These are phyloP conservation scores for Ustilago xerochloae DNA, from an alignment of 1,284 basidiomycete species.

Conservation along the genomic window DNA sequence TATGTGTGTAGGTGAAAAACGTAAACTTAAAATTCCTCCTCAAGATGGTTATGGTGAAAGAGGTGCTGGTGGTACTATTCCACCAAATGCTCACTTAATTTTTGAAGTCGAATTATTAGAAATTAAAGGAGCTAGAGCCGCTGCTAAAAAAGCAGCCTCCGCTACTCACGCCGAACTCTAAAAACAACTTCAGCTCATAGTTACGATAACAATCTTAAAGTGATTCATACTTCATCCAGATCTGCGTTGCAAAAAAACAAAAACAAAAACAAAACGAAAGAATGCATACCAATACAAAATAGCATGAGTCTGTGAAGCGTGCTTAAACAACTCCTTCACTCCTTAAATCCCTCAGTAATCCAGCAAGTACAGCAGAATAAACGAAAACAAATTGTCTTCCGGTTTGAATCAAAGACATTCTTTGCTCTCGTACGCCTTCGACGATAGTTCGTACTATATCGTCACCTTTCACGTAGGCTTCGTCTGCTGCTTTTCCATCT, in stretches of 20 bases:
- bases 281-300: neutral
- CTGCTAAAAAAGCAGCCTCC: conserved; percentile 11
- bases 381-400: conserved; percentile 65
- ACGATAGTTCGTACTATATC: conserved; percentile 46
- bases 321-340: conserved; percentile 17
- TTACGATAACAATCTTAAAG: no score
- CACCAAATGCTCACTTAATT: conserved; percentile 82
- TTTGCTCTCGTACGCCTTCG: conserved; percentile 60
- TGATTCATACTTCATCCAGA: no score
- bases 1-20: conserved; percentile 91
- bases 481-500: conserved; percentile 9
- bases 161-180: conserved; percentile 20
- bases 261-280: neutral
- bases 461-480: conserved; percentile 19
- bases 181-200: no score
- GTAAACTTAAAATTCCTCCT: conserved; percentile 74
- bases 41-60: conserved; percentile 74
- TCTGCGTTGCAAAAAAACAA: neutral
- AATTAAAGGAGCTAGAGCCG: conserved; percentile 43
- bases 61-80: conserved; percentile 82
- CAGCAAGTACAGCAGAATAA: conserved; percentile 58
- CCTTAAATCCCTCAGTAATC: conserved; percentile 50
- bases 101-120: conserved; percentile 74
- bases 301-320: no score
- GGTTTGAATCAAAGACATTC: conserved; percentile 66